Percentiles rank a stretch among this genome's conserved stretches.
Evolutionary conservation across 495 filamentous ascomycete genomes (phyloP).

Genomic region (Aspergillus ellipticus): DNA sequence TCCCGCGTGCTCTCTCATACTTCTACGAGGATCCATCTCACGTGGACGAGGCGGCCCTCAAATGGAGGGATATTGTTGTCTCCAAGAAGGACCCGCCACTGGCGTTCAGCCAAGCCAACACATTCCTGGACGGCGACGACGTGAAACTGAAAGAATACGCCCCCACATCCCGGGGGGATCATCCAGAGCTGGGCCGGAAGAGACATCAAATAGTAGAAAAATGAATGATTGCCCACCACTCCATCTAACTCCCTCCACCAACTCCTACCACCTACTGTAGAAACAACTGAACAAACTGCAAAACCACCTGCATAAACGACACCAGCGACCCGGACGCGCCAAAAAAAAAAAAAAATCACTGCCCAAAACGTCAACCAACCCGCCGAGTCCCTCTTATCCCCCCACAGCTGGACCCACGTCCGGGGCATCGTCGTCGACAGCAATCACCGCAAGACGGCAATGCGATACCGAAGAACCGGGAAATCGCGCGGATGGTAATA

Average conservation of each 20-base stretch:
- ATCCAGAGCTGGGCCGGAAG: conserved; percentile 44
- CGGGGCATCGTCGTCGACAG: background rate
- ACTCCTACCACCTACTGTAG: background rate
- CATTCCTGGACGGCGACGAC: conserved; percentile 29
- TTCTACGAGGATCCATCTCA: conserved; percentile 39
- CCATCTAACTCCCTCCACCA: background rate
- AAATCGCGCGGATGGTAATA: conserved; percentile 2
- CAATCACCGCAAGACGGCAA: conserved; percentile 3
- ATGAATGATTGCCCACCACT: no score
- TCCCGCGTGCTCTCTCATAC: conserved; percentile 32
- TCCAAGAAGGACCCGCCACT: conserved; percentile 26
- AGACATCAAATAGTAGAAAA: background rate
- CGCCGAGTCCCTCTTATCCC: conserved; percentile 7
- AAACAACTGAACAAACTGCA: conserved; percentile 4
- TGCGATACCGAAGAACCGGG: conserved; percentile 2
- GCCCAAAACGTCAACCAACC: conserved; percentile 9
- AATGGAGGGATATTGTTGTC: conserved; percentile 36
- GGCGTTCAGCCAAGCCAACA: conserved; percentile 45
- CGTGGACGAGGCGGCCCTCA: conserved; percentile 33
- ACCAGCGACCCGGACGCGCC: conserved; percentile 8
- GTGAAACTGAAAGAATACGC: conserved; percentile 44
- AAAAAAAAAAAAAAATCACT: conserved; percentile 4
- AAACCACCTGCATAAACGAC: conserved; percentile 8
- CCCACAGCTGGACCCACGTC: conserved; percentile 6
- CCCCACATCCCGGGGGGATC: conserved; percentile 30